Base-by-base conservation (phyloP, 805 yeast species). In the Monosporozyma aquatica region DNA sequence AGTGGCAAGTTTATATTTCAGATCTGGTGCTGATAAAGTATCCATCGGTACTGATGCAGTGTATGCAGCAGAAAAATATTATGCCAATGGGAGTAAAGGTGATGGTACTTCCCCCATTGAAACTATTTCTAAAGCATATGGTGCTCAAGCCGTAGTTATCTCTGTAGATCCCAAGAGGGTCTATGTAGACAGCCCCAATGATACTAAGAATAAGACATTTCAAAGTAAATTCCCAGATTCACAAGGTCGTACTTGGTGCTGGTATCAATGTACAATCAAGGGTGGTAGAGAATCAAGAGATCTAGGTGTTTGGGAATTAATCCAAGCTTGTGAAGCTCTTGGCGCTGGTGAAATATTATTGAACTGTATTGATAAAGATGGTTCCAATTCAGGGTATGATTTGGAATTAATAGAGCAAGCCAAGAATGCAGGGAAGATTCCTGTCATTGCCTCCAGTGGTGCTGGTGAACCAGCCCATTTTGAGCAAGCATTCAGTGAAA, bases 21-120 rank as follows among this genome's bases (percentile, higher is more conserved):
- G 87, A 47, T 85, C 97, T 0, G 99, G 99, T 47, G 99, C 99
- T 13, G 99, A 92, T 64, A 92, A 92, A 60, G 95, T 92, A 5
- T 85, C 95, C 37, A 92, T 92, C 57, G 99, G 99, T n/a, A 76
- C 95, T 7, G 99, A 92, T 66, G 95, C 99, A 0, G 98, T 92
- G 1, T 62, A 66, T 39, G 95, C 95, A 25, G 97, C 97, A 4
- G 95, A 87, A 59, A 68, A 76, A 29, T 92, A 69, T 62, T 84
- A 82, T 62, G 73, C 69, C 0, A 68, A 69, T 38, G 82, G 80
- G 33, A 63, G 67, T 21, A 62, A 58, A 26, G 78, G 81, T 37
- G 72, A 75, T 36, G 98, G 98, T 0, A 71, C 67, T 2, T 72
- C 95, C 0, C 95, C 98, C 20, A 90, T 92, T 51, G 99, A 92